Conservation (phyloP, 306 rosid species). For the Ormosia semicastrata region DNA sequence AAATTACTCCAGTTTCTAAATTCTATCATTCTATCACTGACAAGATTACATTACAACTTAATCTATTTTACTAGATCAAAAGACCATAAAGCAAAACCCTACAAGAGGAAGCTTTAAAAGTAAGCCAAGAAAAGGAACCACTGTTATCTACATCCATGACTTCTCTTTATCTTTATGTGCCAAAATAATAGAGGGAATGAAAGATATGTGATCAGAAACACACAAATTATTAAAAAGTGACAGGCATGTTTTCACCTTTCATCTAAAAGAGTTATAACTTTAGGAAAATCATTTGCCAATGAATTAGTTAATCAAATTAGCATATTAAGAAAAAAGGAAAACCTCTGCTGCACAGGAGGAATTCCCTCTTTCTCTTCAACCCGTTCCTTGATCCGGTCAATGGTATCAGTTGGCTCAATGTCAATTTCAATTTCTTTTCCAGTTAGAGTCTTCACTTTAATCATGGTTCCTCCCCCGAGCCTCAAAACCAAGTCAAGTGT, state of each 20-base stretch:
- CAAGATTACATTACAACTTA: neutral
- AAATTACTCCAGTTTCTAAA: neutral
- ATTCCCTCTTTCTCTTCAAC: slow-evolving; percentile 99
- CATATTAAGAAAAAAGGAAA: neutral
- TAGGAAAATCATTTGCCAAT: neutral
- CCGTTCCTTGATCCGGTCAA: slow-evolving; percentile 90
- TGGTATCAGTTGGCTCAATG: slow-evolving; percentile 92
- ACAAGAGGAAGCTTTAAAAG: neutral
- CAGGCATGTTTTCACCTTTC: neutral
- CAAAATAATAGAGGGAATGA: neutral
- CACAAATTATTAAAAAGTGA: neutral
- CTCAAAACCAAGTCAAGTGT: slow-evolving; percentile 94
- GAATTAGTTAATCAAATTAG: slow-evolving; percentile 1
- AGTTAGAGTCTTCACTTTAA: slow-evolving; percentile 94
- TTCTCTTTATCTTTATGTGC: neutral
- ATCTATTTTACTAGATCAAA: neutral
- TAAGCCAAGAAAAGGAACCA: neutral
- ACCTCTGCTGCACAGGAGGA: slow-evolving; percentile 99
- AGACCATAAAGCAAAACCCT: neutral
- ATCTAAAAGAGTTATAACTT: neutral
- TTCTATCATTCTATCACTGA: neutral
- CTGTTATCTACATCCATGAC: slow-evolving; percentile 1
- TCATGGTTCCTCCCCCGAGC: slow-evolving; percentile 99
- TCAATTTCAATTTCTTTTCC: slow-evolving; percentile 99
- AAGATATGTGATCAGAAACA: neutral